Base-by-base conservation (phyloP, 306 rosid species). In the Vicia faba region DNA sequence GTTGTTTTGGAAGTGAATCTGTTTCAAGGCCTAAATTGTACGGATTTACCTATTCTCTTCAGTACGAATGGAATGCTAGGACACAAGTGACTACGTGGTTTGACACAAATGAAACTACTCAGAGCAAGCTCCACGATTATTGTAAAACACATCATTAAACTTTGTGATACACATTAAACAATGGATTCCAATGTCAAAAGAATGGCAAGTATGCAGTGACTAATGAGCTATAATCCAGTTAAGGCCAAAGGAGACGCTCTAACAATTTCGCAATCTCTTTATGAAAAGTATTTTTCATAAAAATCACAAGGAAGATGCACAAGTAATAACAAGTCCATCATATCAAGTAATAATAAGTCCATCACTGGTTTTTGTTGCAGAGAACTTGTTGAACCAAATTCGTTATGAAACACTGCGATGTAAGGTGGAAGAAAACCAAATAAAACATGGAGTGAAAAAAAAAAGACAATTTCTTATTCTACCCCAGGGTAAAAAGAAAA, bases 61-160 rank as follows among this genome's bases (percentile, higher is more conserved):
- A 89, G 97, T 84, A 93, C 31, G 97, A 93, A 80, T 93, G 98
- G 98, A 93, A 93, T 75, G 98, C 97, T 55, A 89, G 95, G 78
- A 89, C 96, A 0, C 98, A 89, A 75, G 91, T 92, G 70, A 84
- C 97, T 18, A 89, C 88, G 97, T 89, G 98, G 98, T 88, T 61
- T 64, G 98, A 93, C 58, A 86, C 78, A 70, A 93, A 88, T 67
- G 60, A 54, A 75, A 81, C 81, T 67, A 71, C 83, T 18, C 96
- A 84, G 78, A 89, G 98, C 91, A 51, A 61, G 77, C 97, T 89
- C 82, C 97, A 89, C 69, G 97, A 88, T 76, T 89, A 93, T 76
- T 91, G 98, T 93, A 89, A 83, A 53, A 38, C 58, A 18, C 67
- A 18, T 49, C 15, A 28, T 26, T 55, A 7, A 18, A 58, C 36